These are phyloP conservation scores for Bolboschoenoplectus hybrid DNA, from an alignment of 202 grass and related monocot genomes.

Conservation along the genomic window DNA sequence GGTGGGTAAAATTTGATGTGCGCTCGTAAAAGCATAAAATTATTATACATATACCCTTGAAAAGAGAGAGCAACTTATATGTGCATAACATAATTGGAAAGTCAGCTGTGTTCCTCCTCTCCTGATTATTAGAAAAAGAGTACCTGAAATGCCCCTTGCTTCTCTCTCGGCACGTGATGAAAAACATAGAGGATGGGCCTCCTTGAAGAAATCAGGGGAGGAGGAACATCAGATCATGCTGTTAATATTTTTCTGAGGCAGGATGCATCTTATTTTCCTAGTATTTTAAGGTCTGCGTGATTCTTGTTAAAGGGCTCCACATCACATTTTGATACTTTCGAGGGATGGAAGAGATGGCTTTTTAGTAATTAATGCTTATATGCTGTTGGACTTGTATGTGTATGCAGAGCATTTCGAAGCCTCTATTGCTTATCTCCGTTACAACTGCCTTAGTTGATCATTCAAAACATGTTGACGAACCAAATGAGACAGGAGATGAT, in stretches of 20 bases:
- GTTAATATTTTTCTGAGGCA: conserved; percentile 12
- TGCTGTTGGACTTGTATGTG: conserved; percentile 34
- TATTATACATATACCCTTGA: conserved; percentile 15
- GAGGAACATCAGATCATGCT: conserved; percentile 25
- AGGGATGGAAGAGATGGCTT: conserved; percentile 17
- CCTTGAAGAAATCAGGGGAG: not conserved
- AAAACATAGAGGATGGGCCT: not conserved
- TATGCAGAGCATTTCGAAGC: conserved; percentile 84
- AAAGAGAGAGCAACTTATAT: not conserved
- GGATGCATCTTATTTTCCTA: conserved; percentile 19
- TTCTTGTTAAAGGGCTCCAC: conserved; percentile 8
- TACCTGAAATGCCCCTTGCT: not conserved
- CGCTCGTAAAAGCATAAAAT: not conserved
- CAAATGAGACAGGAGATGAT: conserved; percentile 43
- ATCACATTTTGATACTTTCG: conserved; percentile 3
- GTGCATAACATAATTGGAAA: not conserved
- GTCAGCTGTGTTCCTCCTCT: not conserved
- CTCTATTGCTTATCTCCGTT: conserved; percentile 77
- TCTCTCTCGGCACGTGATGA: not conserved
- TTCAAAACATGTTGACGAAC: conserved; percentile 53
- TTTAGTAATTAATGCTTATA: conserved; percentile 27
- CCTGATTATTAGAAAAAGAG: not conserved
- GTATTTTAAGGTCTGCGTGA: conserved; percentile 9
- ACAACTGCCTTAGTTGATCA: conserved; percentile 63
- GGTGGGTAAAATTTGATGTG: not conserved